These are phyloP conservation scores for Aspergillus brunneoviolaceus DNA, from an alignment of 2,329 filamentous ascomycete genomes.

Conservation along the genomic window DNA sequence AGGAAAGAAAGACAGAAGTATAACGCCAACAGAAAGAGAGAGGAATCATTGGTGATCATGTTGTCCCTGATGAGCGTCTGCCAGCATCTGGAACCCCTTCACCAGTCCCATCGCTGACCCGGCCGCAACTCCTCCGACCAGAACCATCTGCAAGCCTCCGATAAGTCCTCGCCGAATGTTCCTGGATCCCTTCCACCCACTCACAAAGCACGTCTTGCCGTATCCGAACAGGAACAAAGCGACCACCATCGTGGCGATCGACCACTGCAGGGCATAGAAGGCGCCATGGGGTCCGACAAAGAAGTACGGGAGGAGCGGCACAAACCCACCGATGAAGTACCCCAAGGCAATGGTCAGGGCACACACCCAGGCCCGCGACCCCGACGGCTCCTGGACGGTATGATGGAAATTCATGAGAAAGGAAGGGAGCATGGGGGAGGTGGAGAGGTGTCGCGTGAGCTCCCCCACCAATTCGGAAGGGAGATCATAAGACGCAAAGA, in stretches of 20 bases:
- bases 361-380: constrained; percentile 38
- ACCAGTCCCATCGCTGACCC: constrained; percentile 44
- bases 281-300: constrained; percentile 72
- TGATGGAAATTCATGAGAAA: constrained; percentile 47
- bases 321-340: constrained; percentile 46
- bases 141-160: constrained; percentile 42
- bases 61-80: constrained; percentile 10
- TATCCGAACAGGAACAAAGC: constrained; percentile 54
- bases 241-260: constrained; percentile 53
- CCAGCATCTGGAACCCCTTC: constrained; percentile 38
- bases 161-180: constrained; percentile 36
- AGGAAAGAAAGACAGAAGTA: background rate
- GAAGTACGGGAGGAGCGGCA: constrained; percentile 57
- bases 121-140: constrained; percentile 41
- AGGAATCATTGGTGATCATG: constrained; percentile 1
- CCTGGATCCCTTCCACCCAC: constrained; percentile 35
- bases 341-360: constrained; percentile 42
- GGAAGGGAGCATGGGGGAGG: constrained; percentile 37
- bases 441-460: constrained; percentile 36
- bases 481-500: constrained; percentile 42
- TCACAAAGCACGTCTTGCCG: constrained; percentile 47
- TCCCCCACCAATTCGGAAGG: constrained; percentile 36
- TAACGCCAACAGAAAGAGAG: background rate
- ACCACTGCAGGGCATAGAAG: constrained; percentile 68
- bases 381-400: constrained; percentile 39